These are phyloP conservation scores for Aspergillus biplanus DNA, from an alignment of 495 filamentous ascomycete species.

Conservation along the genomic window DNA sequence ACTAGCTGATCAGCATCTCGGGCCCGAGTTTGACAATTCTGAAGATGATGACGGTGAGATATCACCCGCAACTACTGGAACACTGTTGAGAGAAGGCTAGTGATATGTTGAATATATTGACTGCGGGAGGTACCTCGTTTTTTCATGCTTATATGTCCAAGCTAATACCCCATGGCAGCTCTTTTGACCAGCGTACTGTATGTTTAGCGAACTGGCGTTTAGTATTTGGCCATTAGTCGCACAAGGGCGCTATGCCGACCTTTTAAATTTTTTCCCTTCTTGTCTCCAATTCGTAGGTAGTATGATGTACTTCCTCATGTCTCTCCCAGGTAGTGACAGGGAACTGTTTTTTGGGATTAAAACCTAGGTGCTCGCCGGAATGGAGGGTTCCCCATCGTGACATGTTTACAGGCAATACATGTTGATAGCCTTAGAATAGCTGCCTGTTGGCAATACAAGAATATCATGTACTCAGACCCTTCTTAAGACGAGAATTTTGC, in stretches of 20 bases:
- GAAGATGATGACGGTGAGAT: constrained; percentile 21
- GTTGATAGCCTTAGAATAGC: neutral
- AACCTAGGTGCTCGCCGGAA: too few species aligned
- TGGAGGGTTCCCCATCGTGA: neutral
- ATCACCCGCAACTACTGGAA: constrained; percentile 22
- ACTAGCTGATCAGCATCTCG: neutral
- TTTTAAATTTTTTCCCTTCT: too few species aligned
- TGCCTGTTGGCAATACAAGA: constrained; percentile 15
- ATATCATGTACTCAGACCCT: neutral
- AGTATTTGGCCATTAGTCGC: neutral
- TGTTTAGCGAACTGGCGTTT: neutral
- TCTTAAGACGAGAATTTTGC: neutral
- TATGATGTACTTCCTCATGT: too few species aligned
- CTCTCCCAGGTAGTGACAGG: too few species aligned
- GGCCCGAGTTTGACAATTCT: neutral
- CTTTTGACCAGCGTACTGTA: neutral
- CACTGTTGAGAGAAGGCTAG: neutral
- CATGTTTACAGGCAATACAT: neutral
- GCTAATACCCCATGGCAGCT: neutral
- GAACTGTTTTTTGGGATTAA: too few species aligned
- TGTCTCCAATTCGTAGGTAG: too few species aligned
- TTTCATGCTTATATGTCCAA: neutral
- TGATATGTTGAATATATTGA: neutral
- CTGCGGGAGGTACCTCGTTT: neutral
- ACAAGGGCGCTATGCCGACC: neutral